These are phyloP conservation scores for Syncephalastrum contaminatum DNA, from an alignment of 371 early-diverging fungal genomes.

Conservation along the genomic window DNA sequence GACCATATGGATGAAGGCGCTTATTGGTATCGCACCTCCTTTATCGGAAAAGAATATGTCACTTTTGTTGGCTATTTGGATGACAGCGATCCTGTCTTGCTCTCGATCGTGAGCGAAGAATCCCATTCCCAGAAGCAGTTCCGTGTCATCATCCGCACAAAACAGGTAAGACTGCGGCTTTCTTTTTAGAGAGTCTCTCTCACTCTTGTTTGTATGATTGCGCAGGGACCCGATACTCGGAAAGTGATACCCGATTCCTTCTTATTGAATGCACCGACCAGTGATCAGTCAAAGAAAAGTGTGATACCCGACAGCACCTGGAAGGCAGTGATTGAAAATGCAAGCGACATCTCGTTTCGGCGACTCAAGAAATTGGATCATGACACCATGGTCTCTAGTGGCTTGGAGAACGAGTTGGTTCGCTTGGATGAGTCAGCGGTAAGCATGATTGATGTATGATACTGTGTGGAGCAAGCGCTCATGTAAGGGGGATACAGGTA, in stretches of 20 bases:
- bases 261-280: constrained; percentile 16
- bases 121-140: constrained; percentile 17
- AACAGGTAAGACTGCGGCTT: constrained; percentile 25
- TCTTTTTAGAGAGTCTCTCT: neutral
- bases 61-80: constrained; percentile 34
- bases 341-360: constrained; percentile 19
- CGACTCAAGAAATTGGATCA: constrained; percentile 31
- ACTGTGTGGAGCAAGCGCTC: constrained; percentile 48
- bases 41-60: constrained; percentile 35
- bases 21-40: constrained; percentile 33
- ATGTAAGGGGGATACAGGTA: constrained; percentile 40
- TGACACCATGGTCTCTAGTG: constrained; percentile 41
- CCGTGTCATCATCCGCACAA: constrained; percentile 35
- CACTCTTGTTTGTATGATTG: neutral
- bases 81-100: constrained; percentile 12
- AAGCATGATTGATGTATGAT: no score
- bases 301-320: constrained; percentile 17
- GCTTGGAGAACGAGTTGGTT: constrained; percentile 54
- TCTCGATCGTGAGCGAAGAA: constrained; percentile 20
- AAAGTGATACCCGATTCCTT: constrained; percentile 26
- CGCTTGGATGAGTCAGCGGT: constrained; percentile 55
- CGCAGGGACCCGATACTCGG: constrained; percentile 19
- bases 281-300: constrained; percentile 8
- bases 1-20: constrained; percentile 37
- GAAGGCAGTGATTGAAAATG: constrained; percentile 19